Evolutionary conservation across 140 eudicot genomes (phyloP).

Genomic region (Cichorium intybus): DNA sequence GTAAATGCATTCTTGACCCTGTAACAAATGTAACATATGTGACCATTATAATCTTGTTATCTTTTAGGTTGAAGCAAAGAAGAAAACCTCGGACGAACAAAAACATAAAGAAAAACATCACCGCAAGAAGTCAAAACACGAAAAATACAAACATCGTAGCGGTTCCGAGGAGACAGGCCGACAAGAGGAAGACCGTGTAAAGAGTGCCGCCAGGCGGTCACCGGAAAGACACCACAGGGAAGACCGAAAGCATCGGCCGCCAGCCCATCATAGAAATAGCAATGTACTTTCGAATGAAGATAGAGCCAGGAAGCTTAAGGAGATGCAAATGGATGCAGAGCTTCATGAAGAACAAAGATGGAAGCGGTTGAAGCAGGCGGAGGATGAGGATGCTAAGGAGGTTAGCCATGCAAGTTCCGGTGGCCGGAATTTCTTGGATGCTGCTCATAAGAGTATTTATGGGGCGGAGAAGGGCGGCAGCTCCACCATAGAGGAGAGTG

Average conservation of each 20-base stretch:
- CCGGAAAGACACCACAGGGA: conserved; percentile 19
- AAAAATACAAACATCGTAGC: conserved; percentile 41
- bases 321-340: conserved; percentile 95
- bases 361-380: conserved; percentile 83
- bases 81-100: conserved; percentile 40
- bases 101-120: conserved; percentile 45
- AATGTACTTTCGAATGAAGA: conserved; percentile 70
- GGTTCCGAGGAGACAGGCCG: conserved; percentile 33
- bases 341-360: conserved; percentile 93
- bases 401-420: conserved; percentile 39
- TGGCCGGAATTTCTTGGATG: conserved; percentile 72
- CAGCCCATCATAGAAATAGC: conserved; percentile 26
- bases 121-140: conserved; percentile 49
- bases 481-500: conserved; percentile 93
- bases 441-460: conserved; percentile 64
- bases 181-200: conserved; percentile 25
- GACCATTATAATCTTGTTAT: neutral
- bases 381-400: conserved; percentile 74
- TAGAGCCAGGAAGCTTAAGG: conserved; percentile 69
- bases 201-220: conserved; percentile 13
- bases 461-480: conserved; percentile 95
- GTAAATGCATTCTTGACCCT: neutral
- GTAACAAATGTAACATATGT: neutral
- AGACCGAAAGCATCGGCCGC: conserved; percentile 18
- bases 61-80: conserved; percentile 70